Conservation (phyloP, 306 rosid species). For the Cucumis sativus region Cucumber_9930_V3 NC_026659.2:7240501-7241000, state of each 20-base stretch:
- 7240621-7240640: conserved; percentile 54
- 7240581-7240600: conserved; percentile 77
- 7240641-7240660: conserved; percentile 57
- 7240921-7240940: background rate
- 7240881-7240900: conserved; percentile 9
- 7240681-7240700: conserved; percentile 70
- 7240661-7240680: conserved; percentile 87
- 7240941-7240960: background rate
- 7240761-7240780: conserved; percentile 75
- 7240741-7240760: conserved; percentile 78
- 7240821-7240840: conserved; percentile 82
- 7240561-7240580: conserved; percentile 67
- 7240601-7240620: conserved; percentile 83
- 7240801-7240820: conserved; percentile 83
- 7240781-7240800: conserved; percentile 80
- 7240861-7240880: conserved; percentile 64
- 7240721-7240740: conserved; percentile 92
- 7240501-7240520: conserved; percentile 59
- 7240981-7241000: background rate
- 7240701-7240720: conserved; percentile 54
- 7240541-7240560: conserved; percentile 98
- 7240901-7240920: background rate
- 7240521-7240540: conserved; percentile 74
- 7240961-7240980: background rate
- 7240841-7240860: conserved; percentile 55